Evolutionary conservation across 768 basidiomycete species (phyloP).

Genomic region (Tulasnella sp.): DNA sequence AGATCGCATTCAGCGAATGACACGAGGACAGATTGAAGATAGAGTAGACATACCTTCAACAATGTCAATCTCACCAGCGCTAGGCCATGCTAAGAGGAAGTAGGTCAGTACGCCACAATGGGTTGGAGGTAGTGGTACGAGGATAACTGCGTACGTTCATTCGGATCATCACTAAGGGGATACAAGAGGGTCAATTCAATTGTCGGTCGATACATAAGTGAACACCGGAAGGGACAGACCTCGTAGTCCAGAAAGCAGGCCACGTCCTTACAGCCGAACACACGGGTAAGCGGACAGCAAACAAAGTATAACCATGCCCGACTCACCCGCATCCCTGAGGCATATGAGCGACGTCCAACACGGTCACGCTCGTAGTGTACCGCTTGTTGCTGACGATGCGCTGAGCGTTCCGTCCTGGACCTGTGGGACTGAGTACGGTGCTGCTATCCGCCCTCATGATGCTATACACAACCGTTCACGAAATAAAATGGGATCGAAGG

Average conservation of each 20-base stretch:
- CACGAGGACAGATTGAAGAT: too few species aligned
- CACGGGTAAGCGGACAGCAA: not conserved
- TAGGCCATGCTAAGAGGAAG: constrained; percentile 34
- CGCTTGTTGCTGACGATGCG: constrained; percentile 44
- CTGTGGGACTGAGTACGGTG: constrained; percentile 36
- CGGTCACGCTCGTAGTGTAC: constrained; percentile 42
- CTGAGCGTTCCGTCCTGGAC: constrained; percentile 48
- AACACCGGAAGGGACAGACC: too few species aligned
- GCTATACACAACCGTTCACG: not conserved
- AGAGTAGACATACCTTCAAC: constrained; percentile 29
- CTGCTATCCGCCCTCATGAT: constrained; percentile 45
- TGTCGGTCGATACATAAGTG: too few species aligned
- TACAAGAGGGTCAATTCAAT: too few species aligned
- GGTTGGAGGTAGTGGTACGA: too few species aligned
- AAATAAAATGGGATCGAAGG: too few species aligned
- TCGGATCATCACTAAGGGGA: too few species aligned
- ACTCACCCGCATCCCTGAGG: constrained; percentile 33
- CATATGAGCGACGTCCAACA: constrained; percentile 48
- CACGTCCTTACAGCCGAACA: constrained; percentile 26
- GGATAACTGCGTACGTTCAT: too few species aligned
- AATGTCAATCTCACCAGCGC: constrained; percentile 27
- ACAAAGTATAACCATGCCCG: not conserved
- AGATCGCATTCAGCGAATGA: too few species aligned
- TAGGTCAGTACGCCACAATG: too few species aligned
- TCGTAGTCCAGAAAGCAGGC: constrained; percentile 33